Base-by-base conservation (phyloP, 176 grass and related monocot species). In the Carex cristatella region DNA sequence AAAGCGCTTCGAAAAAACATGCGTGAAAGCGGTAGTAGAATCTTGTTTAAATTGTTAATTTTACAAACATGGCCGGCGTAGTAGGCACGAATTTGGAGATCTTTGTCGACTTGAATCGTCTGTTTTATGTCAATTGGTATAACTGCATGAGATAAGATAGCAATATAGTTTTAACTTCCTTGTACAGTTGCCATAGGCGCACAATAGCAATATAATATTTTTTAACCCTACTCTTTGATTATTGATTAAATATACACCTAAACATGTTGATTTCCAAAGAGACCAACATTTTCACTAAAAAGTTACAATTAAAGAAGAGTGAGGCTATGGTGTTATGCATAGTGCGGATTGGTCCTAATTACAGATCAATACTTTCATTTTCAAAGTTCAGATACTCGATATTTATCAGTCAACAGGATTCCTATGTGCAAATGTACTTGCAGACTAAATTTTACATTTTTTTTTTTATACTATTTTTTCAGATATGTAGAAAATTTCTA, bases 61-160 rank as follows among this genome's bases (percentile, higher is more conserved):
- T 83, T 57, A 89, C 86, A 81, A 93, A 98, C 95, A 90, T 98
- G 95, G 72, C 95, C 95, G 73, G 95, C 95, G 88, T 98, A 98
- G 82, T 98, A 98, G 65, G 93, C 93, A 86, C 95, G 85, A 60
- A 98, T 95, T 27, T 85, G 75, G 84, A 98, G 89, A 87, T 98
- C 93, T 86, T 93, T 89, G 66, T 95, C 91, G 82, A 98, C 93
- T 92, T 92, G 91, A 92, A 98, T 58, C 15, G 86, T 93, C 84
- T 98, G 95, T 84, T 98, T 98, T 83, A 98, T 77, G 55, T 98
- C 93, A 78, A 98, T 58, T 46, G 95, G 91, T 86, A 81, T 92
- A 69, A 98, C 95, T 98, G 82, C 81, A 93, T 73, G 44, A 69
- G 65, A 84, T 38, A 75, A 18, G 2, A 85, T 19, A 56, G 9